Evolutionary conservation across 129 eudicot genomes (phyloP).

Genomic region (Flaveria sonorensis): DNA sequence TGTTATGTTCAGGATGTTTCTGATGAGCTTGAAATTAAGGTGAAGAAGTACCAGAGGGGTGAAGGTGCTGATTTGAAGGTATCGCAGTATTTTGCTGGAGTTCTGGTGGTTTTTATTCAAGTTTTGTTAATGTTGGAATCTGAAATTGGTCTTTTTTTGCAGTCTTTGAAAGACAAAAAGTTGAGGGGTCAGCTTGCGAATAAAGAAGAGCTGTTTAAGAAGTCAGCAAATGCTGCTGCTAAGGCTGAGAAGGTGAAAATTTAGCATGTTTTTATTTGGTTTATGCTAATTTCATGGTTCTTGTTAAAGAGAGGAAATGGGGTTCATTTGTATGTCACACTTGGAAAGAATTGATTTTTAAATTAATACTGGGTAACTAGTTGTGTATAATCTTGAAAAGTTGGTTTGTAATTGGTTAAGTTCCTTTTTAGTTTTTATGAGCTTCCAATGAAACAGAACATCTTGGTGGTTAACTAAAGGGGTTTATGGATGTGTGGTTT

Average conservation of each 20-base stretch:
- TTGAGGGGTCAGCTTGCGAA: slow-evolving; percentile 83
- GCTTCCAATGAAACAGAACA: too few species aligned
- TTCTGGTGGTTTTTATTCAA: neutral
- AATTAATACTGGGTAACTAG: too few species aligned
- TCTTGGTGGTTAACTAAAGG: neutral
- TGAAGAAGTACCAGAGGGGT: slow-evolving; percentile 83
- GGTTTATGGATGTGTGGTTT: neutral
- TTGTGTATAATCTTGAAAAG: too few species aligned
- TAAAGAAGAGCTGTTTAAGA: slow-evolving; percentile 62
- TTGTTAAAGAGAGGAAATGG: too few species aligned
- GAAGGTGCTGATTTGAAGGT: slow-evolving; percentile 83
- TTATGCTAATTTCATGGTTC: neutral
- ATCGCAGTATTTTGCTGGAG: neutral
- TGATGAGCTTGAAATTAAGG: slow-evolving; percentile 56
- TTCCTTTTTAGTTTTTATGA: too few species aligned
- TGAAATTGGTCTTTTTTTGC: slow-evolving; percentile 20
- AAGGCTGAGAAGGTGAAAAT: slow-evolving; percentile 71
- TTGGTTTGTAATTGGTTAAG: too few species aligned
- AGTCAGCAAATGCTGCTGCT: slow-evolving; percentile 79
- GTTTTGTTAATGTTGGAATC: neutral
- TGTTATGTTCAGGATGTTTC: slow-evolving; percentile 42
- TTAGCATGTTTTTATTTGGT: neutral
- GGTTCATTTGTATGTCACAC: too few species aligned
- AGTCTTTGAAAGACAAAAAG: slow-evolving; percentile 76
- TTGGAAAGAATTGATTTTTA: too few species aligned